A percentile compares a stretch with the other conserved stretches of the same genome.
These are phyloP conservation scores for Plasmodium vinckei DNA, from an alignment of 169 alveolate genomes.

Conservation along the genomic window DNA sequence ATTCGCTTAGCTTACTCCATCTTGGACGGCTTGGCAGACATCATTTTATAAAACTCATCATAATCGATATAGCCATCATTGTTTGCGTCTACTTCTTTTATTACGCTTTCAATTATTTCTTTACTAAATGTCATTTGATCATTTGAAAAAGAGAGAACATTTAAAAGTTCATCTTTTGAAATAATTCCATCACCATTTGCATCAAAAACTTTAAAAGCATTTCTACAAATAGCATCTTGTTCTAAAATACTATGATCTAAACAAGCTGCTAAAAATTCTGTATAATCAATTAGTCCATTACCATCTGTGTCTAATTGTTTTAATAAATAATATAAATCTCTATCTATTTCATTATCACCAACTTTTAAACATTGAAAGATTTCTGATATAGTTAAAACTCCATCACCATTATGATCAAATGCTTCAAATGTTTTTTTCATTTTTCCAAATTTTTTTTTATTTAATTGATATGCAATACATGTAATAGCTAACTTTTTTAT, in stretches of 20 bases:
- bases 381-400: constrained; percentile 87
- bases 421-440: constrained; percentile 91
- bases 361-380: constrained; percentile 80
- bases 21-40: constrained; percentile 46
- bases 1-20: no score
- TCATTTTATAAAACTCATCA: constrained; percentile 84
- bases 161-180: constrained; percentile 86
- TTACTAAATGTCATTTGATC: constrained; percentile 67
- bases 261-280: constrained; percentile 96
- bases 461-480: constrained; percentile 93
- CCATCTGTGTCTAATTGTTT: constrained; percentile 92
- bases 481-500: constrained; percentile 95
- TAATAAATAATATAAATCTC: constrained; percentile 81
- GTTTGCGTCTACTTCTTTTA: constrained; percentile 81
- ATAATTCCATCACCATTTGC: constrained; percentile 92
- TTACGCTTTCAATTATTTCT: constrained; percentile 75
- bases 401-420: constrained; percentile 94
- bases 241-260: constrained; percentile 89
- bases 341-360: constrained; percentile 80
- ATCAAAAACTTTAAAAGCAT: constrained; percentile 94
- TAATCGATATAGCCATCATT: constrained; percentile 84
- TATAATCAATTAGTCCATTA: constrained; percentile 93
- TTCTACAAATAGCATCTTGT: constrained; percentile 90
- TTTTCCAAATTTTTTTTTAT: constrained; percentile 91
- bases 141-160: constrained; percentile 54